Base-by-base conservation (phyloP, 2,329 filamentous ascomycete species). In the Sclerotinia sclerotiorum region DNA sequence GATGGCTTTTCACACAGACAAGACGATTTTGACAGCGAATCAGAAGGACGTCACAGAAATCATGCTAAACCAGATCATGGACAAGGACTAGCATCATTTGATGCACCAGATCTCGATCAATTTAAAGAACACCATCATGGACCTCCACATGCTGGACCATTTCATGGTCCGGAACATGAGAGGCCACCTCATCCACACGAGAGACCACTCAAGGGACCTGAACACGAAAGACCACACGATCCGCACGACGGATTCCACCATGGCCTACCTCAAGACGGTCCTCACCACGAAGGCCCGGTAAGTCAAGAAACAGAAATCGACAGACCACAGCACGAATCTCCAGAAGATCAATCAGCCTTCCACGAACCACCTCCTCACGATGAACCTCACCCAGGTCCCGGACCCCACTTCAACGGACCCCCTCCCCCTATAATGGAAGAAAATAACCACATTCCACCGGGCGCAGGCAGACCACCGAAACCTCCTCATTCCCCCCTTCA, bases 401-500 rank as follows among this genome's bases (percentile, higher is more conserved):
- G 29, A 54, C 17, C 44, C 21, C 8, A n/a, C 2, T 54, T 54
- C 27, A 2, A 29, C 5, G 27, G 58, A 15, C 58, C 42, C 1
- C 58, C 55, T 27, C 55, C 56, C 11, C 29, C n/a, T 21, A 39
- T 39, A 32, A 56, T 39, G 10, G 54, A 39, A 56, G 32, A 10
- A 56, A 10, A n/a, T 61, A 24, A 42, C 21, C 27, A 62, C 3
- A 46, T 44, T 2, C 44, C 48, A 15, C 58, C 66, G 0, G 39
- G 39, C 13, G 55, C 66, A 15, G 39, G 39, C 13, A 4, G 39
- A 48, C 67, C 68, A 29, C 64, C 56, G 5, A 7, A 5, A 1
- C 54, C 35, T 15, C 62, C 61, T 1, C 48, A 17, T 27, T 58
- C 49, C 58, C 67, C 56, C 24, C 51, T 74, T 15, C 68, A 71